Percentiles rank a stretch among this genome's conserved stretches.
phyloP scores from a whole-genome alignment of 2,329 filamentous ascomycete species.

The Zasmidium citrigriseum region DNA sequence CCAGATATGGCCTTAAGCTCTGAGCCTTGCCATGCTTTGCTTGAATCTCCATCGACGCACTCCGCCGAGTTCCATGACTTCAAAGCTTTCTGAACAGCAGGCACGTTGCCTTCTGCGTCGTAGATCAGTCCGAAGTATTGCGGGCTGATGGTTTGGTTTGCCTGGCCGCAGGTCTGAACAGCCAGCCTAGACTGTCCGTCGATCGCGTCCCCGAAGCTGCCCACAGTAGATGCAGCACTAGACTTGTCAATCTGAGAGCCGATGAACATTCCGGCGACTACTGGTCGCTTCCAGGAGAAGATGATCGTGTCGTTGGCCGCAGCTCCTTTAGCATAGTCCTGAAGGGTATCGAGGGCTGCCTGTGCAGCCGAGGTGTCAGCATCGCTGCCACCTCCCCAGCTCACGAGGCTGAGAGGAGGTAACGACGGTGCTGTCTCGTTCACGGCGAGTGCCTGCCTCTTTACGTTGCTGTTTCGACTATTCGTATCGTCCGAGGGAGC shows the following conservation, averaged over 20 bases:
- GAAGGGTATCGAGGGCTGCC: background rate
- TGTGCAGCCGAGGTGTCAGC: background rate
- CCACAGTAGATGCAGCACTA: slow-evolving; percentile 1
- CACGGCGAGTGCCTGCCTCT: background rate
- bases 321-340: background rate
- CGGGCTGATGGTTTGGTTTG: slow-evolving; percentile 6
- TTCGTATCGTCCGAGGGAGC: background rate
- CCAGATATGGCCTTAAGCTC: slow-evolving; percentile 2
- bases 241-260: slow-evolving; percentile 8
- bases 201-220: slow-evolving; percentile 1
- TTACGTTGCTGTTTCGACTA: background rate
- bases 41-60: slow-evolving; percentile 3
- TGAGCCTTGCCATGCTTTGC: background rate
- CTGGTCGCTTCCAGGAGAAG: background rate
- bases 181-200: background rate
- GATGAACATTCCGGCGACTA: slow-evolving; percentile 5
- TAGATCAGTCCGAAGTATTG: slow-evolving; percentile 11
- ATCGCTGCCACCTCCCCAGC: background rate
- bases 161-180: slow-evolving; percentile 8
- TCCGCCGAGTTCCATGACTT: slow-evolving; percentile 9
- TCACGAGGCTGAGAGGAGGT: background rate
- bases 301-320: background rate
- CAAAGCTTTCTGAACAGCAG: slow-evolving; percentile 7
- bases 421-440: slow-evolving; percentile 2
- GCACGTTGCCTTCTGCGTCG: background rate